Conservation (phyloP, 768 basidiomycete species). For the Scleroderma citrinum region DNA sequence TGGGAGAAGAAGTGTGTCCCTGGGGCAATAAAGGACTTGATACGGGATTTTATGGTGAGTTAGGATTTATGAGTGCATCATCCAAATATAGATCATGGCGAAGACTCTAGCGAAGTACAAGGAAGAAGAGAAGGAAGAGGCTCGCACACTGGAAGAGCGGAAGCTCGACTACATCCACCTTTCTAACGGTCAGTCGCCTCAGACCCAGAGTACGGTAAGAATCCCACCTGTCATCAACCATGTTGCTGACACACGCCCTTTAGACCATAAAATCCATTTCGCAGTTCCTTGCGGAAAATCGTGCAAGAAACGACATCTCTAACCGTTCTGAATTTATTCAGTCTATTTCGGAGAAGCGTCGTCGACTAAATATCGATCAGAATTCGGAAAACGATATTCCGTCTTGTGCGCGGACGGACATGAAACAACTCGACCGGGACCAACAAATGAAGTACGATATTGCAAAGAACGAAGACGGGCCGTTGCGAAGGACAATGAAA, state of each 20-base stretch:
- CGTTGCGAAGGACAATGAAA: slow-evolving; percentile 56
- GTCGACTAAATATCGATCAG: slow-evolving; percentile 33
- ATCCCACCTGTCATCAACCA: not conserved
- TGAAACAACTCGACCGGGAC: slow-evolving; percentile 64
- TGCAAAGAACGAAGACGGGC: slow-evolving; percentile 78
- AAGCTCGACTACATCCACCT: slow-evolving; percentile 59
- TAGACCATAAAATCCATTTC: slow-evolving; percentile 72
- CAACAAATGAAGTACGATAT: slow-evolving; percentile 85
- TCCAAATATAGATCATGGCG: not conserved
- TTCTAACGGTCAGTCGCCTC: slow-evolving; percentile 40
- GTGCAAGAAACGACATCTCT: slow-evolving; percentile 68
- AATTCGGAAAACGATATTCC: slow-evolving; percentile 28
- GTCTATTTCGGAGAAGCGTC: slow-evolving; percentile 50
- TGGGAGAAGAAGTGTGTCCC: slow-evolving; percentile 60
- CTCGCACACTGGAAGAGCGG: slow-evolving; percentile 52
- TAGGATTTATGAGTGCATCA: not conserved
- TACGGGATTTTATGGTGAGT: slow-evolving; percentile 44
- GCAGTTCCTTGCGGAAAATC: slow-evolving; percentile 60
- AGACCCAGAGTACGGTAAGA: slow-evolving; percentile 57
- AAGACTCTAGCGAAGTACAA: slow-evolving; percentile 28
- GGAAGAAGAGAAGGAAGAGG: slow-evolving; percentile 19
- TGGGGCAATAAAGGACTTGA: slow-evolving; percentile 46
- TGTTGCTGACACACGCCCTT: slow-evolving; percentile 5
- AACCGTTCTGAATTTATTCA: slow-evolving; percentile 72
- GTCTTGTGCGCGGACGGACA: slow-evolving; percentile 73